Conservation (phyloP, 1,284 basidiomycete species). For the Erythrobasidium hasegawianum region DNA sequence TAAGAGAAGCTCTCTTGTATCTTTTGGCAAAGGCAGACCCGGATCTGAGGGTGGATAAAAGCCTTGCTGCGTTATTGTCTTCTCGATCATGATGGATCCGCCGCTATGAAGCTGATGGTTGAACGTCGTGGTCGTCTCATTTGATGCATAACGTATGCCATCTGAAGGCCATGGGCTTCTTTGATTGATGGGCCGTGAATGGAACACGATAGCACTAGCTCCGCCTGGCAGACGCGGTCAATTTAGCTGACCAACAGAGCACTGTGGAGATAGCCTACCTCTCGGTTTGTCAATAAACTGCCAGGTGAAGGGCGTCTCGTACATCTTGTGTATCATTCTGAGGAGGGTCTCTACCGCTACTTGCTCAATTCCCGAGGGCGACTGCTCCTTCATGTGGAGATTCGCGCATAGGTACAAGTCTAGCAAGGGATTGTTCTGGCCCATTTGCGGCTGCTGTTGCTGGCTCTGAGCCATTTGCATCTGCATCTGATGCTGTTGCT, state of each 20-base stretch:
- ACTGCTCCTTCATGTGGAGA: slow-evolving; percentile 8
- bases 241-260: not conserved
- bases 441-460: no score
- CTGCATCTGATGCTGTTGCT: no score
- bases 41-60: slow-evolving; percentile 25
- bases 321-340: slow-evolving; percentile 17
- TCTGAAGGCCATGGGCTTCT: slow-evolving; percentile 25
- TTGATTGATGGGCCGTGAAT: not conserved
- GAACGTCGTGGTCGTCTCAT: not conserved
- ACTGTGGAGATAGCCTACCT: not conserved
- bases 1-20: slow-evolving; percentile 21
- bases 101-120: slow-evolving; percentile 9
- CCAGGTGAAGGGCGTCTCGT: slow-evolving; percentile 24
- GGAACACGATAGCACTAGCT: slow-evolving; percentile 22
- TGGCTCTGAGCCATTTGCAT: no score
- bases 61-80: slow-evolving; percentile 9
- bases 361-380: not conserved
- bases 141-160: slow-evolving; percentile 21
- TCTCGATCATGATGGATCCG: slow-evolving; percentile 13
- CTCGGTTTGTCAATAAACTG: slow-evolving; percentile 31
- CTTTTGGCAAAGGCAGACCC: slow-evolving; percentile 16
- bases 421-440: not conserved
- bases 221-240: slow-evolving; percentile 11
- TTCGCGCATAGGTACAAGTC: slow-evolving; percentile 31
- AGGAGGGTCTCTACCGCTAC: slow-evolving; percentile 17